Base-by-base conservation (phyloP, 1,284 basidiomycete species). In the Sporisorium iseilematis-ciliati region DNA sequence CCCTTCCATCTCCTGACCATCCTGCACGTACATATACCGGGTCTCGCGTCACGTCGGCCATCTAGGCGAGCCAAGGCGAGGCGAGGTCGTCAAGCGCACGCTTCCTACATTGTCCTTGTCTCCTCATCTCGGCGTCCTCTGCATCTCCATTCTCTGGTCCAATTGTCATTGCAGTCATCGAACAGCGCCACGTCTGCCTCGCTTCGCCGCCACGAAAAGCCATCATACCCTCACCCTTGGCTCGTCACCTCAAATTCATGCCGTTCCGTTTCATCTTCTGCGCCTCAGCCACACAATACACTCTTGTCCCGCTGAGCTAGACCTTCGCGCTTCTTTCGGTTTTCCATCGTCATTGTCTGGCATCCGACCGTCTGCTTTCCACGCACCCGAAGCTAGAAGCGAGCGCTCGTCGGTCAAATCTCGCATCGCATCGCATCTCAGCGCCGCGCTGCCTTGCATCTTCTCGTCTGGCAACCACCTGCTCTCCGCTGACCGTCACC, bases 221-320 rank as follows among this genome's bases (percentile, higher is more conserved):
- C 43, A 26, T 26, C 14, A 26, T 16, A 25, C 35, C 14, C 23
- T 35, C 51, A 21, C 10, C 31, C 29, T 51, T n/a, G 49, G 2
- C 38, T 14, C 12, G 35, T 11, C 18, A 16, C 14, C 57, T 53
- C 38, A 52, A 25, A 29, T 53, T 41, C 23, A 64, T 64, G 61
- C 61, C 42, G 54, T 41, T 33, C 20, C 41, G 50, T 45, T 65
- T 65, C 63, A 65, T 59, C 45, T 59, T 21, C 7, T 41, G 26
- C 45, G 20, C 12, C 45, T 35, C 51, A 43, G 45, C 63, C 45
- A 49, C 42, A 26, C 2, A 38, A 12, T 49, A 33, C 16, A 25
- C 53, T 35, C 29, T 23, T 7, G 12, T 14, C 14, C 23, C 21
- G 21, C 43, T 26, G 43, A 4, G 23, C 43, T 26, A 42, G 41